Evolutionary conservation across 805 yeast genomes (phyloP), one percentile per base, ranked within the genome.

Genomic region (Kluyveromyces siamensis): DNA sequence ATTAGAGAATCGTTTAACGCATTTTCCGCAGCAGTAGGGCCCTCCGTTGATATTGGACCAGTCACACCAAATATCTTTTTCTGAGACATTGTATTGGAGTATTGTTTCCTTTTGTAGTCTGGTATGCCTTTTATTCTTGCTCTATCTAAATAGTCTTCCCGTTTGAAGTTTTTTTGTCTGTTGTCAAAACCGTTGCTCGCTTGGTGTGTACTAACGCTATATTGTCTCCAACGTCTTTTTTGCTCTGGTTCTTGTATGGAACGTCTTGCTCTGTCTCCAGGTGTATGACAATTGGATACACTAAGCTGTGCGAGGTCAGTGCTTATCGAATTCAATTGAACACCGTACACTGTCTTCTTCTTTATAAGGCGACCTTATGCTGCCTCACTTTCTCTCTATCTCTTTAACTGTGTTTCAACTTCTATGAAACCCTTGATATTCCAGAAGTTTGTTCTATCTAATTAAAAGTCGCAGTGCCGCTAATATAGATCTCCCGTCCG

Each of bases 21-120:
- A 47, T 81, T 81, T 63, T 93, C 99, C 27, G 79, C 79, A 1
- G 87, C 80, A 0, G 95, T 84, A 0, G 99, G 90, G 9, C 86
- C 87, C 0, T 82, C 87, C n/a, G 75, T 66, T 0, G 97, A 87
- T 37, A 91, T 85, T 1, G 98, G 97, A 16, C 68, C 69, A 21
- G 69, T 65, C 9, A 65, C 64, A 53, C 69, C 69, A 44, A 58
- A 63, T 27, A 59, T 58, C 48, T 62, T 64, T 44, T 65, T 67
- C 47, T 61, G 63, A 45, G 55, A 62, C 68, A 64, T 64, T 16
- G 19, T 10, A 19, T 25, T 18, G 4, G 46, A 19, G 36, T 16
- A 44, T 36, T 21, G 8, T 18, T 18, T 17, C 14, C 16, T 19
- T 37, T 35, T 44, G 21, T 36, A 44, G 35, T 37, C 41, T n/a